Conservation (phyloP, 371 early-diverging fungal genomes). For the Vavraia culicis region DNA sequence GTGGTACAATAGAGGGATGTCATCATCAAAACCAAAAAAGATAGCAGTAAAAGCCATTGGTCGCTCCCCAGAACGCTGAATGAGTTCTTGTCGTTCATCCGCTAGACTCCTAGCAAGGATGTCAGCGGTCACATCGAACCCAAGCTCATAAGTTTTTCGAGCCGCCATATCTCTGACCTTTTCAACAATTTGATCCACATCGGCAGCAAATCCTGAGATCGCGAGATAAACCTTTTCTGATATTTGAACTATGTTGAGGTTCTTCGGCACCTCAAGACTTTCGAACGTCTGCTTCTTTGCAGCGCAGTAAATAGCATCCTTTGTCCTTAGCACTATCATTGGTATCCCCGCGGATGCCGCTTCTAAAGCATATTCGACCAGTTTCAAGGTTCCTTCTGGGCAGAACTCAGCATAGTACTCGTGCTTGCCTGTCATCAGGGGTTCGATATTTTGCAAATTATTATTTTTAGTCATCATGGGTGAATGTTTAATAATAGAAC, state of each 20-base stretch:
- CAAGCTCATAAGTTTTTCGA: conserved; percentile 25
- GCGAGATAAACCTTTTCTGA: conserved; percentile 15
- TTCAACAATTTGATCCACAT: conserved; percentile 28
- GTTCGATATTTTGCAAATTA: too few species aligned
- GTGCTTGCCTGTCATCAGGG: conserved; percentile 21
- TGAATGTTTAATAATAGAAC: too few species aligned
- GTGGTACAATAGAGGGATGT: conserved; percentile 32
- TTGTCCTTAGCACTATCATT: conserved; percentile 26
- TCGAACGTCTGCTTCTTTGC: conserved; percentile 26
- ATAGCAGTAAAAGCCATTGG: conserved; percentile 31
- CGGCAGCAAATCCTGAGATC: conserved; percentile 35
- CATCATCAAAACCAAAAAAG: conserved; percentile 38
- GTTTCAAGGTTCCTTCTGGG: conserved; percentile 39
- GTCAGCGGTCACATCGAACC: conserved; percentile 35
- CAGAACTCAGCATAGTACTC: conserved; percentile 39
- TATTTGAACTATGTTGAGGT: conserved; percentile 21
- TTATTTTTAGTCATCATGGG: too few species aligned
- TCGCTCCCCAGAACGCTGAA: conserved; percentile 33
- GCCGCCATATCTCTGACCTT: conserved; percentile 22
- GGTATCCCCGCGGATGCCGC: conserved; percentile 38
- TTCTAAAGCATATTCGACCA: conserved; percentile 44
- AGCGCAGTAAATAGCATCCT: conserved; percentile 30
- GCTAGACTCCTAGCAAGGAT: conserved; percentile 36
- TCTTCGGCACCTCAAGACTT: conserved; percentile 29
- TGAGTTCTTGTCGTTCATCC: conserved; percentile 34